A percentile compares a stretch with the other conserved stretches of the same genome.
Conservation (phyloP, 768 basidiomycete species). For the Russula virescens region DNA sequence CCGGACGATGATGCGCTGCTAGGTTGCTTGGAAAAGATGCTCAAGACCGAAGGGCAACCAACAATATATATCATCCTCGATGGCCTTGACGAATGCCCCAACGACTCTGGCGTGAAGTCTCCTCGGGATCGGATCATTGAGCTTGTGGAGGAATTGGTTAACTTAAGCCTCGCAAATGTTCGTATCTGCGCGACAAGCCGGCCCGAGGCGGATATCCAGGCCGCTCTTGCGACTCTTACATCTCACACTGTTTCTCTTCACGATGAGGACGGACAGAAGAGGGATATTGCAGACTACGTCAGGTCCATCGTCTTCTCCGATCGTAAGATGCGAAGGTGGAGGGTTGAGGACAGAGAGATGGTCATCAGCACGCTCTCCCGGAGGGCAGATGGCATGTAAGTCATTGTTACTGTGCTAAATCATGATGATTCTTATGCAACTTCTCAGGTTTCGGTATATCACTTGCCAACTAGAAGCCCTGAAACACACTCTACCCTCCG, state of each 20-base stretch:
- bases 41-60: not conserved
- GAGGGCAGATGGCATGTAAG: not conserved
- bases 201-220: not conserved
- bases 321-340: not conserved
- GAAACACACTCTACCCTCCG: too few species aligned
- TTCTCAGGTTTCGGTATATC: too few species aligned
- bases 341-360: not conserved
- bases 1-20: not conserved
- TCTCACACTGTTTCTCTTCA: not conserved
- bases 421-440: too few species aligned
- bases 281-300: not conserved
- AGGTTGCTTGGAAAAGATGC: not conserved
- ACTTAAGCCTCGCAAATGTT: not conserved
- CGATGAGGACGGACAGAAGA: not conserved
- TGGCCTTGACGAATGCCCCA: not conserved
- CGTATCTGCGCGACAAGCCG: not conserved
- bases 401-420: too few species aligned
- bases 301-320: not conserved
- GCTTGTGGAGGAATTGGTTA: not conserved
- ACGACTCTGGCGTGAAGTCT: not conserved
- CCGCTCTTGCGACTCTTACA: not conserved
- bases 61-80: not conserved
- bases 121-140: not conserved
- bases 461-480: too few species aligned
- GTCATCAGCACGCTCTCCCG: not conserved